Conservation (phyloP, 2,329 filamentous ascomycete species). For the Coleophoma crateriformis region DNA sequence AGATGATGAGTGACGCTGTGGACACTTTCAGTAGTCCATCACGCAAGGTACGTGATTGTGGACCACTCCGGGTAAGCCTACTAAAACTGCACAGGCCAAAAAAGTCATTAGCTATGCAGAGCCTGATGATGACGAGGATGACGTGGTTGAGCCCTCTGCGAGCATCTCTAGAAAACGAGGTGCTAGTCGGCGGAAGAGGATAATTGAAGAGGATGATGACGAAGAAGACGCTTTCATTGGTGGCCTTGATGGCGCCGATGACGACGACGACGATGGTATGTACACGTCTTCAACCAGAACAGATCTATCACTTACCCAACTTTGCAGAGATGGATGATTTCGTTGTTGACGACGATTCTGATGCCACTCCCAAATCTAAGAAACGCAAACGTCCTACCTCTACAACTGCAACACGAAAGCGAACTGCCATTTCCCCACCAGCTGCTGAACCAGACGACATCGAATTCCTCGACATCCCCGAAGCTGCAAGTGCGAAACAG, state of each 20-base stretch:
- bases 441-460: slow-evolving; percentile 32
- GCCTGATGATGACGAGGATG: slow-evolving; percentile 75
- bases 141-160: slow-evolving; percentile 44
- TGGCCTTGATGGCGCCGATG: slow-evolving; percentile 51
- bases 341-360: slow-evolving; percentile 75
- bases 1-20: slow-evolving; percentile 34
- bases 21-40: slow-evolving; percentile 62
- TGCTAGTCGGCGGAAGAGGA: slow-evolving; percentile 50
- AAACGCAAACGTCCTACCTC: slow-evolving; percentile 63
- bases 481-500: slow-evolving; percentile 70
- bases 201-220: slow-evolving; percentile 55
- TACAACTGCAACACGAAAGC: slow-evolving; percentile 50
- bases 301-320: slow-evolving; percentile 7
- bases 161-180: slow-evolving; percentile 30
- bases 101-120: slow-evolving; percentile 77
- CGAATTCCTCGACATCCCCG: slow-evolving; percentile 48
- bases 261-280: slow-evolving; percentile 53
- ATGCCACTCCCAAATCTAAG: slow-evolving; percentile 56
- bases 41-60: slow-evolving; percentile 67
- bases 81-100: slow-evolving; percentile 39
- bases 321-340: slow-evolving; percentile 78
- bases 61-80: not conserved
- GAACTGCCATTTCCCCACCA: slow-evolving; percentile 49
- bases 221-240: slow-evolving; percentile 65
- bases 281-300: slow-evolving; percentile 1